phyloP scores from a whole-genome alignment of 83 land plant species.

The Picea abies region DNA sequence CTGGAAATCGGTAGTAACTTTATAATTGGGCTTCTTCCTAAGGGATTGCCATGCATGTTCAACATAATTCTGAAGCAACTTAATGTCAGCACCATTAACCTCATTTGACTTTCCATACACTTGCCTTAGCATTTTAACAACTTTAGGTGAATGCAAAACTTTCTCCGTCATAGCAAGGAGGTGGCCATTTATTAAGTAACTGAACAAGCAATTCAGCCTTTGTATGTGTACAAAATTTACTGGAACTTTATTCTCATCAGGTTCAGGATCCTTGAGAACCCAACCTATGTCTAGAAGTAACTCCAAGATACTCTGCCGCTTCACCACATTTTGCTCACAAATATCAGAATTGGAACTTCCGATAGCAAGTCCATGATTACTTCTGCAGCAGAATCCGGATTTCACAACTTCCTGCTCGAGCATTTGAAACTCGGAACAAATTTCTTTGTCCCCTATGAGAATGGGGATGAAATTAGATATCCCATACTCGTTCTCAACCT shows the following conservation, averaged over 20 bases:
- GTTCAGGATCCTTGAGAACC: constrained; percentile 48
- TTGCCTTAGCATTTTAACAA: not conserved
- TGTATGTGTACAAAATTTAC: constrained; percentile 29
- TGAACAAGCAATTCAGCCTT: constrained; percentile 45
- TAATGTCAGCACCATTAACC: constrained; percentile 10
- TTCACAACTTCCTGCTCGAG: constrained; percentile 27
- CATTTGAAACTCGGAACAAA: constrained; percentile 54
- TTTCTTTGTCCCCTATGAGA: constrained; percentile 42
- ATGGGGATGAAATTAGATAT: constrained; percentile 70
- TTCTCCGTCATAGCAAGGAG: constrained; percentile 20
- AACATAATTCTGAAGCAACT: constrained; percentile 14
- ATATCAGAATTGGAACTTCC: not conserved
- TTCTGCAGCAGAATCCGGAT: constrained; percentile 11
- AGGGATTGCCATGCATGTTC: constrained; percentile 19
- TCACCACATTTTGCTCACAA: constrained; percentile 23
- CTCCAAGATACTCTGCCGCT: constrained; percentile 35
- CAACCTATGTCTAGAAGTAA: constrained; percentile 63
- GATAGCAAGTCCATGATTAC: not conserved
- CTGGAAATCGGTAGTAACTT: not conserved
- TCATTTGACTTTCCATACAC: not conserved
- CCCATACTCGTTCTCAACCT: constrained; percentile 66
- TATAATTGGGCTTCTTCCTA: not conserved
- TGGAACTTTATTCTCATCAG: constrained; percentile 18
- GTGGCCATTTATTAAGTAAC: constrained; percentile 24
- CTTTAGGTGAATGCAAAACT: constrained; percentile 18